Evolutionary conservation across 108 stramenopile species (phyloP), one percentile per base, ranked within the genome.

Genomic region (Pseudonitzschia pungens): DNA sequence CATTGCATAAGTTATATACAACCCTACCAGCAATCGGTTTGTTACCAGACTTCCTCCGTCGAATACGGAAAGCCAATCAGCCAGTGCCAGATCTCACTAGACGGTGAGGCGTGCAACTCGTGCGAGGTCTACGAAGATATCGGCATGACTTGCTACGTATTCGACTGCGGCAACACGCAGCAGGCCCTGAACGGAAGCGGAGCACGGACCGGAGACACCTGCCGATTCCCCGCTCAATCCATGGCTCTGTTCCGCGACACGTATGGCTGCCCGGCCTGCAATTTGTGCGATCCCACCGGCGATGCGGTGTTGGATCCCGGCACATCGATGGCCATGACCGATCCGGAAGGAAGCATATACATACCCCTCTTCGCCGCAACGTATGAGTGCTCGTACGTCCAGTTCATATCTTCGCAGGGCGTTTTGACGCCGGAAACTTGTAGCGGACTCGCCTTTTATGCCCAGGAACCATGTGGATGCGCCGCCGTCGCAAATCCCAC

Each of bases 261-360:
- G 4, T 67, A 28, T 48, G 66, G 66, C 28, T 67, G 66, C 44
- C 66, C 66, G 22, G 20, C 42, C 14, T 67, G 66, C 26, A 18
- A 67, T 50, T 48, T 67, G 20, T 67, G 66, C 16, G 16, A 4
- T 2, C 18, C 45, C 16, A 48, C 9, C 18, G 2, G 36, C 36
- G 36, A 36, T 6, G 36, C 6, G 36, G 36, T 18, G 18, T 8
- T 48, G 45, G 45, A 48, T 48, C 45, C 45, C 18, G 66, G 66
- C 10, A 18, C 8, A 5, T 10, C 9, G 1, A 50, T 28, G 31
- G 45, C 6, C n/a, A 48, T 67, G 44, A 67, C 45, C 4, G 14
- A 8, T 0, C 66, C 66, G 0, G 66, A 22, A 18, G 50, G 9
- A 22, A 45, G 22, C 12, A 18, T n/a, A n/a, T n/a, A n/a, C n/a